phyloP scores from a whole-genome alignment of 225 moss, liverwort and hornwort species.

The Straminergon stramineum region DNA sequence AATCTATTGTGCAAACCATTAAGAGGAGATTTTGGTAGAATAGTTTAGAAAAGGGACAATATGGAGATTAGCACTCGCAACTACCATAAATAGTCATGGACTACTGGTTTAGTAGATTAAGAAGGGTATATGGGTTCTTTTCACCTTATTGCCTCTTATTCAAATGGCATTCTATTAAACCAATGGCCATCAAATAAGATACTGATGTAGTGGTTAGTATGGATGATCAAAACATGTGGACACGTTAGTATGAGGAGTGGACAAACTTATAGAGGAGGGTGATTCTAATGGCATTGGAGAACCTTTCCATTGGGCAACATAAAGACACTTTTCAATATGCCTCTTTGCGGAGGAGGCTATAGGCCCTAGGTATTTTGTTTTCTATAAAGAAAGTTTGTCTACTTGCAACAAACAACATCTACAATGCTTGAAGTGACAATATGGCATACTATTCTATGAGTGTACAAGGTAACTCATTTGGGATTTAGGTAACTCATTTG shows the following conservation, averaged over 20 bases:
- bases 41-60: too few species aligned
- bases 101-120: neutral
- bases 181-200: neutral
- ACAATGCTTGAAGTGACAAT: neutral
- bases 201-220: neutral
- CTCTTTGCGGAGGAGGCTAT: too few species aligned
- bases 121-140: neutral
- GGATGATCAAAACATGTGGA: neutral
- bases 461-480: too few species aligned
- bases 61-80: too few species aligned
- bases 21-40: too few species aligned
- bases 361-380: too few species aligned
- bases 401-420: neutral
- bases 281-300: neutral
- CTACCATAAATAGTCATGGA: too few species aligned
- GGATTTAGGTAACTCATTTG: neutral
- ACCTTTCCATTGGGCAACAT: neutral
- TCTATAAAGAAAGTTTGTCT: accelerated
- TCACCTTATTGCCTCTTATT: neutral
- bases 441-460: too few species aligned
- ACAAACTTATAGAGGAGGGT: neutral
- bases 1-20: too few species aligned
- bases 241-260: accelerated
- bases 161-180: neutral
- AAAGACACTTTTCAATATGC: too few species aligned